Base-by-base conservation (phyloP, 768 basidiomycete species). In the Lactarius evosmus region DNA sequence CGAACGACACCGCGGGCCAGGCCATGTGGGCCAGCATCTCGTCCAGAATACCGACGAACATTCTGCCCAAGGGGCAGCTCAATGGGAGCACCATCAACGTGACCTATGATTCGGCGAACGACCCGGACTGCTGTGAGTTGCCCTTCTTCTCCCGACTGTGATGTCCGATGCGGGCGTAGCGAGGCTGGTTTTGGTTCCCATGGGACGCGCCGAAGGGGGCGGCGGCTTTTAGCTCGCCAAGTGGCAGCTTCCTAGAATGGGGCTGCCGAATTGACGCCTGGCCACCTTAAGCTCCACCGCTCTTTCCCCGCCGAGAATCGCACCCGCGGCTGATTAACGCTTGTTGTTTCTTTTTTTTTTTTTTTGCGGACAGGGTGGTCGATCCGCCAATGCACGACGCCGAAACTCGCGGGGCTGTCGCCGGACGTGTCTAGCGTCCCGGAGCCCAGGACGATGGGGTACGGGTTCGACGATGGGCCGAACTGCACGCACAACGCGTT, bases 401-500 rank as follows among this genome's bases (percentile, higher is more conserved):
- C 85, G 1, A 86, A 85, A 67, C 50, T 73, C 0, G 0, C 74
- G 0, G 79, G 79, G 0, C 60, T 86, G 2, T 72, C 76, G 0
- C 67, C 74, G 1, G 85, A 86, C 65, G 72, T 83, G 51, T 64
- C 75, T 0, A 69, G 65, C 22, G 76, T 80, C 25, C 83, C 85
- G 9, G 84, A 85, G 83, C 85, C 85, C 33, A 69, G 72, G 12
- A 83, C 84, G 2, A 74, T 85, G 25, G 85, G 84, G 1, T 86
- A 82, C 50, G 83, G 79, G 3, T 86, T 86, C 62, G 85, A 87
- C 63, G 85, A 87, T 64, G 85, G 85, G 1, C 85, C 85, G 2
- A 85, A 84, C 67, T 87, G 85, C 69, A 80, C 82, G 2, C 85
- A 87, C 64, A 86, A 86, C 60, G 78, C 75, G 3, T 87, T 86